A percentile compares a stretch with the other conserved stretches of the same genome.
Conservation (phyloP, 257 asterid genomes). For the Penstemon newberryi region DNA sequence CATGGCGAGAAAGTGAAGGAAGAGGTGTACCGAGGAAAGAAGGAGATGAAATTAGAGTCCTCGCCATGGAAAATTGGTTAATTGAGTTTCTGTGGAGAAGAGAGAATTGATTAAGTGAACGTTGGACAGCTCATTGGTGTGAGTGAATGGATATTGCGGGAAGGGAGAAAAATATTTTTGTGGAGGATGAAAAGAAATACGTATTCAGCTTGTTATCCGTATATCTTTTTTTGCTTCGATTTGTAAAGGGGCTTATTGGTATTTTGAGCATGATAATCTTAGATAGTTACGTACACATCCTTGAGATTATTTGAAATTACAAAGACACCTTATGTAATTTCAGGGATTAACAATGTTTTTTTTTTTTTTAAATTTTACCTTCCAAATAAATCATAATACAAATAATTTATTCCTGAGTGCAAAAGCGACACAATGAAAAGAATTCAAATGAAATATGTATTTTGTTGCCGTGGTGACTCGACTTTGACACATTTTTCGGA, state of each 20-base stretch:
- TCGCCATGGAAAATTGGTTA: conserved; percentile 66
- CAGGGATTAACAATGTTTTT: no score
- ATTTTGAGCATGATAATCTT: background rate
- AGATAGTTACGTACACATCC: no score
- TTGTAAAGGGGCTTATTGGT: conserved; percentile 20
- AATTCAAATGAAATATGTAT: no score
- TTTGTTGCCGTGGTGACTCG: no score
- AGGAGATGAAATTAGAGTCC: conserved; percentile 81
- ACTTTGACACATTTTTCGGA: no score
- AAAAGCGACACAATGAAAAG: no score
- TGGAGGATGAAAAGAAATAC: conserved; percentile 25
- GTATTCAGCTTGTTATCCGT: conserved; percentile 26
- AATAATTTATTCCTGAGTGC: no score
- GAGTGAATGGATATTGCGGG: conserved; percentile 32
- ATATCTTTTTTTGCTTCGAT: background rate
- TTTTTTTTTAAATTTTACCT: no score
- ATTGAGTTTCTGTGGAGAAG: conserved; percentile 15
- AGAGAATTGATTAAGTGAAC: background rate
- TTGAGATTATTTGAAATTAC: no score
- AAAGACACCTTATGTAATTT: no score
- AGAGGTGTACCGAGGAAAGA: conserved; percentile 62
- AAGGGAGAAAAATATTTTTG: conserved; percentile 16
- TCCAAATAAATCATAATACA: no score
- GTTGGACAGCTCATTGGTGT: background rate
- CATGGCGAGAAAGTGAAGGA: conserved; percentile 57